Evolutionary conservation across 2,329 filamentous ascomycete species (phyloP), one percentile per base, ranked within the genome.

Genomic region (Ophiostoma montium): DNA sequence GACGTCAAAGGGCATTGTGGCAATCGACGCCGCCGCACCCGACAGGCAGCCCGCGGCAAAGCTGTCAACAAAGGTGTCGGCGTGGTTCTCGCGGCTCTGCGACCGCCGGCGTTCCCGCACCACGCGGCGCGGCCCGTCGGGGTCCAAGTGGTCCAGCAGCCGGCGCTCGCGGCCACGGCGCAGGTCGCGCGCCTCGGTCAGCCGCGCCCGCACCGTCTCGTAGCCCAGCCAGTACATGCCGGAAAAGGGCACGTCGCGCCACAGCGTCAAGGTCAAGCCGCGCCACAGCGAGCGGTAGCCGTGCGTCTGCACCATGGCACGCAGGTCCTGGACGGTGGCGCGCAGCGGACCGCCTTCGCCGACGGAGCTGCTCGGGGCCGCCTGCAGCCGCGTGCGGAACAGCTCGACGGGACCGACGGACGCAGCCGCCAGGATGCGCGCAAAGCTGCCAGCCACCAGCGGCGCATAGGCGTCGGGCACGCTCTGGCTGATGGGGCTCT

Each of bases 211-310:
- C 49, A 90, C 81, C 16, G 77, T 80, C 68, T 98, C 92, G 62
- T 98, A 98, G 12, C 92, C 90, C 80, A 85, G 94, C 92, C 92
- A 98, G 69, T 98, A 98, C 41, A 98, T 76, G 3, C 85, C 92
- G 1, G 90, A 96, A 60, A 98, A 98, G 0, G 92, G 92, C 0
- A 96, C 92, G 61, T 98, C 92, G 55, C 92, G 77, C 92, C 92
- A 98, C 51, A 98, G 75, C 0, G 90, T 96, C 58, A 98, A 69
- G 0, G 83, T 88, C 49, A 98, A 67, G 0, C 92, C 92, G 50
- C 90, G 76, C 92, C 92, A 98, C 0, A 98, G 69, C 2, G 88
- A 86, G 1, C 74, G 73, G 57, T 92, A 87, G 3, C 92, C 92
- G 53, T 86, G 75, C 0, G 69, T 67, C 10, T 73, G 72, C 1